phyloP scores from a whole-genome alignment of 371 early-diverging fungal species.

The Syncephalis fuscata region DNA sequence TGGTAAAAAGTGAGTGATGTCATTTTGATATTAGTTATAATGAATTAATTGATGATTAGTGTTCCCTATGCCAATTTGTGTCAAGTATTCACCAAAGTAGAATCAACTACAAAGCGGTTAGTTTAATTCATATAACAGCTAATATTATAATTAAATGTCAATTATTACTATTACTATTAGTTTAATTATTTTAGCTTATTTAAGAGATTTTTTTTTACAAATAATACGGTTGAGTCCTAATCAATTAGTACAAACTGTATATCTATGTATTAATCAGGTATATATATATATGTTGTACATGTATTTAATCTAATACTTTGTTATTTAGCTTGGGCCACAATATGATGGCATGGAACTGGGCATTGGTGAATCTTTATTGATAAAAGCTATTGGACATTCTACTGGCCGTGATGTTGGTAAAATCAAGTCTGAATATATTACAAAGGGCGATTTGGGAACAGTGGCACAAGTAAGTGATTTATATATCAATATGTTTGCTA shows the following conservation, averaged over 20 bases:
- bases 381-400: slow-evolving; percentile 86
- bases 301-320: not conserved
- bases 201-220: slow-evolving; percentile 55
- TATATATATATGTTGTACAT: not conserved
- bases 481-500: not conserved
- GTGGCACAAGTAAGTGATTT: slow-evolving; percentile 54
- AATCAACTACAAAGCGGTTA: slow-evolving; percentile 55
- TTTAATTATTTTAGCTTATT: slow-evolving; percentile 2
- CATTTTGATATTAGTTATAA: no score
- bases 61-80: slow-evolving; percentile 77
- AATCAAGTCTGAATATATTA: slow-evolving; percentile 63
- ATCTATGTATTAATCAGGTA: slow-evolving; percentile 87
- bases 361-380: slow-evolving; percentile 83
- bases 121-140: slow-evolving; percentile 1
- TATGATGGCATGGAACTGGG: slow-evolving; percentile 94
- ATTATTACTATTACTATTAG: not conserved
- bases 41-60: slow-evolving; percentile 17
- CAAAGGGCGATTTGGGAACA: slow-evolving; percentile 81
- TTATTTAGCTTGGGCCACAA: slow-evolving; percentile 68
- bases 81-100: slow-evolving; percentile 72
- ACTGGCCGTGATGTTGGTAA: slow-evolving; percentile 58
- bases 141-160: not conserved
- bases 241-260: slow-evolving; percentile 56
- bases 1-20: no score
- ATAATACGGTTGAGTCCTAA: slow-evolving; percentile 57